Conservation (phyloP, 768 basidiomycete species). For the Phaffia tasmanica region DNA sequence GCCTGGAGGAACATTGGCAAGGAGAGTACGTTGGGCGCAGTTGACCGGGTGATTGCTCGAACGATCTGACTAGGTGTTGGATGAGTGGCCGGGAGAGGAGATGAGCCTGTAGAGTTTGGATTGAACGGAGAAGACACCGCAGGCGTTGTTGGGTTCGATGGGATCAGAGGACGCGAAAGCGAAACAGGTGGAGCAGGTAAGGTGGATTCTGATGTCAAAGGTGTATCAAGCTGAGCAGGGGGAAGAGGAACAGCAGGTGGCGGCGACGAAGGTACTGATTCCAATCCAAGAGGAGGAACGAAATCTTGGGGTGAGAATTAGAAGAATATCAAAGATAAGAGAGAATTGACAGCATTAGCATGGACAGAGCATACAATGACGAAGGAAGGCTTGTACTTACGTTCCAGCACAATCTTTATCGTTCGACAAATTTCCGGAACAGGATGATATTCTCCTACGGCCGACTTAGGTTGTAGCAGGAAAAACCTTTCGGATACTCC, state of each 20-base stretch:
- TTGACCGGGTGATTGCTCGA: conserved; percentile 18
- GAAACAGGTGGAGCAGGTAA: background rate
- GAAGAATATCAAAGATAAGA: background rate
- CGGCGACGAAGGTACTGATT: conserved; percentile 9
- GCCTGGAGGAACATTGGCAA: conserved; percentile 60
- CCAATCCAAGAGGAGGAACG: background rate
- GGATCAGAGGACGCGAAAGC: background rate
- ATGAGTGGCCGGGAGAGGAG: conserved; percentile 12
- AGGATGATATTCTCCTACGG: conserved; percentile 22
- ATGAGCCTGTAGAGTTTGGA: conserved; percentile 62
- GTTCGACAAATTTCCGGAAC: conserved; percentile 10
- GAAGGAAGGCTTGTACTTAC: conserved; percentile 3
- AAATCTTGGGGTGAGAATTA: background rate
- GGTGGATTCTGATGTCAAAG: background rate
- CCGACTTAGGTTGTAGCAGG: conserved; percentile 11
- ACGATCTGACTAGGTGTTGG: conserved; percentile 21
- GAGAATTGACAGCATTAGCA: background rate
- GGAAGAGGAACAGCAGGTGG: background rate
- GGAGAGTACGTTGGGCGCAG: conserved; percentile 45
- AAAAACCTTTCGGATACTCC: conserved; percentile 19
- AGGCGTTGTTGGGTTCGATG: background rate
- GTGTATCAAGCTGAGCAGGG: conserved; percentile 3
- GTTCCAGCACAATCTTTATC: conserved; percentile 16
- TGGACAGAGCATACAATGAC: background rate
- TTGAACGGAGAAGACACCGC: conserved; percentile 34